Evolutionary conservation across 352 stramenopile genomes (phyloP).

Genomic region (Pythium phragmiticola): DNA sequence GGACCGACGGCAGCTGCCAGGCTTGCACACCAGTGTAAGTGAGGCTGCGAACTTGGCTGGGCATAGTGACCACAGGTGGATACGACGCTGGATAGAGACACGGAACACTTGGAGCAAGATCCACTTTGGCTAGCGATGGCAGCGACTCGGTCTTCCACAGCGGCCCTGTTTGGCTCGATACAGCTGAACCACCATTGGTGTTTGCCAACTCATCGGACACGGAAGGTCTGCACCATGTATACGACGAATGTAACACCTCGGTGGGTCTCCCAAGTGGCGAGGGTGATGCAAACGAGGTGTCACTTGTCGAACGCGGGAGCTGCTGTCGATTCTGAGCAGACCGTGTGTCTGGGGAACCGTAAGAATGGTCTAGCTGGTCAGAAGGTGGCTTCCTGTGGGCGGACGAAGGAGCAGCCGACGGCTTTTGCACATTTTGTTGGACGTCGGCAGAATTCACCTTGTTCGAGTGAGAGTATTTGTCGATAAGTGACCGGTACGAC

Average conservation of each 20-base stretch:
- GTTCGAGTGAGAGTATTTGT: constrained; percentile 17
- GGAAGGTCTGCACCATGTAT: neutral
- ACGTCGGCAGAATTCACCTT: neutral
- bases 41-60: neutral
- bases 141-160: constrained; percentile 15
- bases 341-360: neutral
- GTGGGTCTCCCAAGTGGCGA: neutral
- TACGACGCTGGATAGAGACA: neutral
- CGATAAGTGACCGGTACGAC: constrained; percentile 21
- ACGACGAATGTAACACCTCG: neutral
- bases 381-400: neutral
- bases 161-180: neutral
- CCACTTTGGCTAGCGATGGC: neutral
- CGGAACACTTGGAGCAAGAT: neutral
- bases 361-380: neutral
- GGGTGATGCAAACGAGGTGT: neutral
- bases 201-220: neutral
- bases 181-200: neutral
- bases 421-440: neutral
- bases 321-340: constrained; percentile 7
- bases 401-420: neutral
- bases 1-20: constrained; percentile 2
- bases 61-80: neutral
- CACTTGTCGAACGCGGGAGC: neutral
- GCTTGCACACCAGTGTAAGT: neutral